phyloP scores from a whole-genome alignment of 2,329 filamentous ascomycete species.

The Hypoxylon sp. region DNA sequence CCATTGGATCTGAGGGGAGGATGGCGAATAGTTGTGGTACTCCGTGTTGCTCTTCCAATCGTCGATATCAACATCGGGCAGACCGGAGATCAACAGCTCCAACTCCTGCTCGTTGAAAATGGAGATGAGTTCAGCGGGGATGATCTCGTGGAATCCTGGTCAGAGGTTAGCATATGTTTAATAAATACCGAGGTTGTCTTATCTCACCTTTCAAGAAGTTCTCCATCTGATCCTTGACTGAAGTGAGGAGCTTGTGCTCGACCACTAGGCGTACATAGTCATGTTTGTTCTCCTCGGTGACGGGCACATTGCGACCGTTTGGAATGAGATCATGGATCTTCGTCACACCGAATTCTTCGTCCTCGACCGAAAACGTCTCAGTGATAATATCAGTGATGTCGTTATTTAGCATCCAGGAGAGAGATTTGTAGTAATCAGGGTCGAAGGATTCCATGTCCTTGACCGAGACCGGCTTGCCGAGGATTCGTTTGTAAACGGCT shows the following conservation, averaged over 20 bases:
- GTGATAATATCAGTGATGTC: slow-evolving; percentile 98
- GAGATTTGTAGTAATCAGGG: slow-evolving; percentile 98
- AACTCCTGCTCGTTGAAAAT: slow-evolving; percentile 99
- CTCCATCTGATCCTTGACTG: slow-evolving; percentile 94
- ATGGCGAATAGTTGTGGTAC: slow-evolving; percentile 96
- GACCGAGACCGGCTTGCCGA: slow-evolving; percentile 94
- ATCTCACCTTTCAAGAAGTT: slow-evolving; percentile 85
- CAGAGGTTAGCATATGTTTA: slow-evolving; percentile 52
- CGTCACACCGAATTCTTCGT: slow-evolving; percentile 92
- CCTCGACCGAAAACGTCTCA: slow-evolving; percentile 94
- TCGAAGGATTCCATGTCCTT: slow-evolving; percentile 99
- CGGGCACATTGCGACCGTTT: slow-evolving; percentile 90
- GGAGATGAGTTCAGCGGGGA: slow-evolving; percentile 91
- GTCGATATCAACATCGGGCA: slow-evolving; percentile 97
- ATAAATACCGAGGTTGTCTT: slow-evolving; percentile 16
- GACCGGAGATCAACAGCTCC: slow-evolving; percentile 93
- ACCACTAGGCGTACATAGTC: slow-evolving; percentile 96
- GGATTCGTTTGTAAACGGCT: slow-evolving; percentile 97
- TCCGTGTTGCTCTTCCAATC: slow-evolving; percentile 99
- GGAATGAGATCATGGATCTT: slow-evolving; percentile 89
- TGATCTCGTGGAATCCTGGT: slow-evolving; percentile 95
- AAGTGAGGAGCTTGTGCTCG: slow-evolving; percentile 91
- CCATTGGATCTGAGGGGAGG: slow-evolving; percentile 98
- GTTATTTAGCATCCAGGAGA: slow-evolving; percentile 98
- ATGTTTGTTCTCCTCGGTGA: slow-evolving; percentile 98